Conservation (phyloP, 306 rosid genomes). For the Biancaea sappan region DNA sequence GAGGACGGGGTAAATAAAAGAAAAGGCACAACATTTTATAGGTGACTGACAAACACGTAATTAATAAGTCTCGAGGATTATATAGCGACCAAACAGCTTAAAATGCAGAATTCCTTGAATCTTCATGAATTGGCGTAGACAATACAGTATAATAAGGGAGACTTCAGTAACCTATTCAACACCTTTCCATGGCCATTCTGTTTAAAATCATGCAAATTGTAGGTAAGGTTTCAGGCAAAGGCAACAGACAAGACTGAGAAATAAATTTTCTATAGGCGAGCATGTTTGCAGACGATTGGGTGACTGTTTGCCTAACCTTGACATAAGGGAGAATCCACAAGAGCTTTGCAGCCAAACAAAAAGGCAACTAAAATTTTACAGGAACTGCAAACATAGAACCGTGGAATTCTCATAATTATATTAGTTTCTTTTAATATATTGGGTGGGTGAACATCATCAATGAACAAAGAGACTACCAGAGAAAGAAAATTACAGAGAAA, state of each 20-base stretch:
- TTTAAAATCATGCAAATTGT: neutral
- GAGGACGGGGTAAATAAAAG: no score
- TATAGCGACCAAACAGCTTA: neutral
- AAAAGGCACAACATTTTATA: no score
- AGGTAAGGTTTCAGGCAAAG: neutral
- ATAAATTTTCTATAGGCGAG: neutral
- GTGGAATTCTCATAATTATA: no score
- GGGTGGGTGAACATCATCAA: no score
- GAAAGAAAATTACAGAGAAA: no score
- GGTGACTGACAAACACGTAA: neutral
- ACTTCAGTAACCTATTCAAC: neutral
- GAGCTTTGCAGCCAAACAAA: conserved; percentile 2
- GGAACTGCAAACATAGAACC: neutral
- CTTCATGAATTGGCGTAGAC: neutral
- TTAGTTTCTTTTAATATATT: no score
- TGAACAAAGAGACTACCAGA: no score
- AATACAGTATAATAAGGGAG: neutral
- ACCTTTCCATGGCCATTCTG: conserved; percentile 29
- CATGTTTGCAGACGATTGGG: neutral
- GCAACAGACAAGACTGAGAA: neutral
- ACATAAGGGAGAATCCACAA: neutral
- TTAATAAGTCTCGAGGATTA: neutral
- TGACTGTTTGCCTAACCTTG: neutral
- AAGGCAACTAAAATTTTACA: no score
- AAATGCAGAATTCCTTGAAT: conserved; percentile 4